Percentiles rank a stretch among this genome's conserved stretches.
phyloP scores from a whole-genome alignment of 805 yeast genomes.

The Lachancea thermotolerans region DNA sequence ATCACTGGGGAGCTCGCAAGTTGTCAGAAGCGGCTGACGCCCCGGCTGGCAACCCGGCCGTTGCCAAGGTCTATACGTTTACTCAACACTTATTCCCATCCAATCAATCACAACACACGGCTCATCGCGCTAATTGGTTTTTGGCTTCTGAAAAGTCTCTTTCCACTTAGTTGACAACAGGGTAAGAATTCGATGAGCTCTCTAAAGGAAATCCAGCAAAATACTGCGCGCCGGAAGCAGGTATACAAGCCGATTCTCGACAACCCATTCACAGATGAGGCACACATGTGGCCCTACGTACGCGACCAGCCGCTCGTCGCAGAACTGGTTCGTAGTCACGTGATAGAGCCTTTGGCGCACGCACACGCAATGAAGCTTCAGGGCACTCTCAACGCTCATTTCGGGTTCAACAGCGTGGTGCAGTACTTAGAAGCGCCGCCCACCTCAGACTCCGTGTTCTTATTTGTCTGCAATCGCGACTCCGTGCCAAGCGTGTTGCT shows the following conservation, averaged over 20 bases:
- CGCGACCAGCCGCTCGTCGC: slow-evolving; percentile 34
- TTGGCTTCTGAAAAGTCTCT: not conserved
- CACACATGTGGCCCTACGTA: slow-evolving; percentile 36
- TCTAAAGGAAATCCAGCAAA: slow-evolving; percentile 43
- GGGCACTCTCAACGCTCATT: slow-evolving; percentile 21
- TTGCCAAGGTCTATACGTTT: too few relatives aligned
- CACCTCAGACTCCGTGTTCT: slow-evolving; percentile 6
- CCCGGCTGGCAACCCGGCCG: too few relatives aligned
- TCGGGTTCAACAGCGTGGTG: slow-evolving; percentile 55
- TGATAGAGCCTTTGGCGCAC: slow-evolving; percentile 27
- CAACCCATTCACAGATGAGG: slow-evolving; percentile 51
- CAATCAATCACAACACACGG: not conserved
- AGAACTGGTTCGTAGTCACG: slow-evolving; percentile 33
- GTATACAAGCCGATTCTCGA: slow-evolving; percentile 60
- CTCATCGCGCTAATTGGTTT: not conserved
- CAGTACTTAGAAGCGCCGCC: slow-evolving; percentile 34
- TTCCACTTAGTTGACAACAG: not conserved
- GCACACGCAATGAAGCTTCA: slow-evolving; percentile 14
- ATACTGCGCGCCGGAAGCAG: slow-evolving; percentile 37
- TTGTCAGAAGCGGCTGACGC: too few relatives aligned
- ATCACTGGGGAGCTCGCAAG: too few relatives aligned
- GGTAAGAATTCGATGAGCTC: slow-evolving; percentile 24
- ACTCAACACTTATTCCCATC: too few relatives aligned
- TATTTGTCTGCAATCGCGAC: slow-evolving; percentile 60
- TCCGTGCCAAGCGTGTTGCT: slow-evolving; percentile 43